Conservation (phyloP, 2,329 filamentous ascomycete species). For the Pleoardoris graminearum region DNA sequence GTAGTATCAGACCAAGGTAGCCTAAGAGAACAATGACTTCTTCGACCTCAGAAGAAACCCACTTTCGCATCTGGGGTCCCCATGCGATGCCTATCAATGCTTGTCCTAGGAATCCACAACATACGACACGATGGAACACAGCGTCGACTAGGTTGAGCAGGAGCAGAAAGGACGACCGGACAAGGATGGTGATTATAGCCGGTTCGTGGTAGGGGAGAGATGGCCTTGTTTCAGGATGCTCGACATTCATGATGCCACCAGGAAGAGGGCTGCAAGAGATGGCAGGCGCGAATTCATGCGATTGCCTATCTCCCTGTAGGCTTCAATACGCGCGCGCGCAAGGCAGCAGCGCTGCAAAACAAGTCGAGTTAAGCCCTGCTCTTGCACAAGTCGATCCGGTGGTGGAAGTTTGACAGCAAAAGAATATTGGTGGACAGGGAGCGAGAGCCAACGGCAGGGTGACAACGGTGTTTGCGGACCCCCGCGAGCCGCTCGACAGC, state of each 20-base stretch:
- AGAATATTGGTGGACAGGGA: constrained; percentile 1
- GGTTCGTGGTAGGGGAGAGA: constrained; percentile 66
- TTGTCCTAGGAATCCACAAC: constrained; percentile 73
- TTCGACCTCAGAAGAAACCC: constrained; percentile 59
- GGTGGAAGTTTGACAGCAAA: background rate
- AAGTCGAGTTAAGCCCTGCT: no score
- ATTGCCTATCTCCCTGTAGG: background rate
- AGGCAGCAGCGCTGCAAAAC: no score
- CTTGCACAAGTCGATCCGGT: background rate
- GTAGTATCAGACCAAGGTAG: constrained; percentile 71
- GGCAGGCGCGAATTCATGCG: constrained; percentile 14
- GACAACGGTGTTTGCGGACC: constrained; percentile 24
- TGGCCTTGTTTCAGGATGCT: constrained; percentile 22
- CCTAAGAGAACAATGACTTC: constrained; percentile 65
- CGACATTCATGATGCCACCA: constrained; percentile 26
- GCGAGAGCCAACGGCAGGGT: constrained; percentile 29
- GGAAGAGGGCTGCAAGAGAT: no score
- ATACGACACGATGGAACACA: constrained; percentile 62
- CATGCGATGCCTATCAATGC: constrained; percentile 71
- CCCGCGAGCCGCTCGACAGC: constrained; percentile 22
- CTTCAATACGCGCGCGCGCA: no score
- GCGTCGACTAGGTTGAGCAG: constrained; percentile 63
- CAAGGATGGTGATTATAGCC: constrained; percentile 61
- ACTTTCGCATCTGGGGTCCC: constrained; percentile 68
- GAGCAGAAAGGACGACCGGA: constrained; percentile 64